Evolutionary conservation across 2,329 filamentous ascomycete species (phyloP), one percentile per base, ranked within the genome.

Genomic region (Sporothrix luriei): DNA sequence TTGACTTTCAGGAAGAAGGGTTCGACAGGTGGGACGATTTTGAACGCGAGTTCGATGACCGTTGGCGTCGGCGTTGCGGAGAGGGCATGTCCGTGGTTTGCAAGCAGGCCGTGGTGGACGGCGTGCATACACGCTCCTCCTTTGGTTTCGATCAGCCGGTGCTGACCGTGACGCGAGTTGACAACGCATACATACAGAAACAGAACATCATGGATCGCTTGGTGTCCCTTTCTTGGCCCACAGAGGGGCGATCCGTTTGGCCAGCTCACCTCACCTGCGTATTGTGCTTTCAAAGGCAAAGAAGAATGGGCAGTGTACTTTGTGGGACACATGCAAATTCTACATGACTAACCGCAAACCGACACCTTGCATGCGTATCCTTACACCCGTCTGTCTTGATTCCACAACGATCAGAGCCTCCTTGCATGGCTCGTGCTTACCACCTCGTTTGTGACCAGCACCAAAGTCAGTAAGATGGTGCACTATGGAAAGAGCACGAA

Each of bases 151-250:
- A 54, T 16, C 40, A 43, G 19, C 9, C 48, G 9, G 9, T 1
- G 19, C 48, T n/a, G 16, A n/a, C 16, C 19, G 9, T 49, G 26
- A 40, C 16, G 19, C 13, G 24, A 49, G 43, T 64, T 64, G 61
- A 64, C 61, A 64, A 33, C 61, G 61, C 61, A 64, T 49, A 13
- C 61, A 64, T 64, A 13, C 59, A 62, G 48, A 40, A 62, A 62
- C 46, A 48, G 43, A 64, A 43, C 33, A n/a, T 19, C 13, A 13
- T 4, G n/a, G 21, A 48, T 49, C 40, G 40, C 40, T 26, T 21
- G n/a, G 13, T 59, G 21, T 38, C 26, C 52, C 21, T 62, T 46
- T 29, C n/a, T 24, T 26, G 21, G 38, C 38, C 38, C 57, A 21
- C 57, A 62, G 57, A 62, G 38, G 38, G 57, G 57, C 38, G 57